Evolutionary conservation across 495 filamentous ascomycete species (phyloP).

Genomic region (Penicillium samsonianum): DNA sequence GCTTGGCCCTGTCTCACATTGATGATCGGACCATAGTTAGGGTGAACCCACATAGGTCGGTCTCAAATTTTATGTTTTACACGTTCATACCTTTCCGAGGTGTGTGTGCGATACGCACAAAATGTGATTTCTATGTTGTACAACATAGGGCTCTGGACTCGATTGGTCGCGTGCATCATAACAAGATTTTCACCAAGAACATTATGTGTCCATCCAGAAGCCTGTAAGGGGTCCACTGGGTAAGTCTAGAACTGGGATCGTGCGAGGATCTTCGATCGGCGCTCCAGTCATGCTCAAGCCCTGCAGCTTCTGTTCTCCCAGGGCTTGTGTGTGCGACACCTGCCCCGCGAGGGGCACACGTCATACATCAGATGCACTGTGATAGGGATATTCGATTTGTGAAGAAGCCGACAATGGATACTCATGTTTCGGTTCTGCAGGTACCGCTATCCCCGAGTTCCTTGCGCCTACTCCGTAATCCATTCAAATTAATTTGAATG

Average conservation of each 20-base stretch:
- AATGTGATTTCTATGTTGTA: slow-evolving; percentile 4
- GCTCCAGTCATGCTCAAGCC: slow-evolving; percentile 1
- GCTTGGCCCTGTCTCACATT: slow-evolving; percentile 15
- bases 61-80: background rate
- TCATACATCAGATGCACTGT: background rate
- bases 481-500: background rate
- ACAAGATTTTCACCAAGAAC: background rate
- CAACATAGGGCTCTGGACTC: background rate
- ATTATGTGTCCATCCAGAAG: slow-evolving; percentile 10
- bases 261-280: slow-evolving; percentile 11
- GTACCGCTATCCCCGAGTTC: background rate
- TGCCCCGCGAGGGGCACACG: slow-evolving; percentile 9
- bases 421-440: background rate
- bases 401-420: background rate
- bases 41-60: slow-evolving; percentile 1
- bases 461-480: background rate
- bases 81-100: background rate
- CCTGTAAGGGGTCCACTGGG: slow-evolving; percentile 11
- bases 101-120: background rate
- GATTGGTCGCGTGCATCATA: slow-evolving; percentile 3
- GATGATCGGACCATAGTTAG: slow-evolving; percentile 2
- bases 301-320: background rate
- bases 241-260: slow-evolving; percentile 7
- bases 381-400: background rate
- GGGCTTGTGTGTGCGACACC: background rate